Conservation (phyloP, 2,329 filamentous ascomycete species). For the Sclerotinia nivalis region DNA sequence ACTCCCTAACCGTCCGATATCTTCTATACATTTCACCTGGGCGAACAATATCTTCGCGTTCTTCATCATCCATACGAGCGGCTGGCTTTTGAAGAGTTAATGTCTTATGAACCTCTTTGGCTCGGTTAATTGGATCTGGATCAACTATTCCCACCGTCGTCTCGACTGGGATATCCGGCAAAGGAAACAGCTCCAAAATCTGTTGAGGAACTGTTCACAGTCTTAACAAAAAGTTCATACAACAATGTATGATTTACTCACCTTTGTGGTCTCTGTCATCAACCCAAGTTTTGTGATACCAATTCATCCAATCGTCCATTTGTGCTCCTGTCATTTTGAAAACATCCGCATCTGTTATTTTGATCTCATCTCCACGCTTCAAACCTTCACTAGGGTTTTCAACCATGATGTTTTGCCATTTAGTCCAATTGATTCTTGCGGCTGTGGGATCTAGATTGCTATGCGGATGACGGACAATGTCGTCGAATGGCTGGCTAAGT, state of each 20-base stretch:
- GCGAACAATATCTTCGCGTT: conserved; percentile 32
- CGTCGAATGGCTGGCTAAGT: conserved; percentile 73
- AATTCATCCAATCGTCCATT: conserved; percentile 76
- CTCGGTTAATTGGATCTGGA: conserved; percentile 28
- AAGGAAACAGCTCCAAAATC: conserved; percentile 43
- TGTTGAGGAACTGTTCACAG: conserved; percentile 38
- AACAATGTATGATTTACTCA: conserved; percentile 32
- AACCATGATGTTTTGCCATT: conserved; percentile 60
- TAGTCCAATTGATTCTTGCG: conserved; percentile 68
- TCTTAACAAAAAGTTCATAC: conserved; percentile 13
- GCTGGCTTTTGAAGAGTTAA: conserved; percentile 37
- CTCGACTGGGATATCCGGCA: conserved; percentile 32
- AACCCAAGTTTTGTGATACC: conserved; percentile 70
- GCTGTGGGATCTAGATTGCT: conserved; percentile 56
- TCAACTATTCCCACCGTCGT: conserved; percentile 34
- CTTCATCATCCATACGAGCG: conserved; percentile 29
- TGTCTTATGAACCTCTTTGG: conserved; percentile 36
- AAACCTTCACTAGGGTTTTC: conserved; percentile 38
- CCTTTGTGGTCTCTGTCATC: conserved; percentile 47
- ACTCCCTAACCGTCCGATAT: conserved; percentile 46
- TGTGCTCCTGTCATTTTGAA: conserved; percentile 60
- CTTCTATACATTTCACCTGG: conserved; percentile 43
- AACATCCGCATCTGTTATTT: conserved; percentile 62
- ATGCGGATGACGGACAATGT: conserved; percentile 51
- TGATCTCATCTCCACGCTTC: conserved; percentile 50